Base-by-base conservation (phyloP, 192 early-diverging fungal genomes). In the Rhizophagus clarus region DNA sequence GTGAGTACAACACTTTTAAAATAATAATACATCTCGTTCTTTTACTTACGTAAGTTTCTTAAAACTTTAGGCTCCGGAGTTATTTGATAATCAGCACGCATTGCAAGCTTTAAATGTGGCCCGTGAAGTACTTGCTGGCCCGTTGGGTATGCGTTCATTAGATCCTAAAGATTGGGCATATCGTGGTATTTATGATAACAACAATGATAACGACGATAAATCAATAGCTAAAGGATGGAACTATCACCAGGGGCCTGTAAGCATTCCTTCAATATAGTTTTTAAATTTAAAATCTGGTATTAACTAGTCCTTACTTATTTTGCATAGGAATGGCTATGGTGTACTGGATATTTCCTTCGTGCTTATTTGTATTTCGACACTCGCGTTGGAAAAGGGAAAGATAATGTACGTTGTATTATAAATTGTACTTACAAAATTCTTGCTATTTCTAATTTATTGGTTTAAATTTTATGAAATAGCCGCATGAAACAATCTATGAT, bases 311-410 rank as follows among this genome's bases (percentile, higher is more conserved):
- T 11, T 11, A 12, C 42, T 29, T 22, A 32, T 68, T 61, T 28
- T 61, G n/a, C 51, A n/a, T 88, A 86, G 85, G 98, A 99, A 92
- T 99, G 98, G 98, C 87, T 99, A 17, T 99, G 96, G 96, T 87
- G 88, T 26, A 92, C 92, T 1, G 96, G 95, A 4, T 97, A 92
- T 88, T 99, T 95, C 82, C 87, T 99, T 72, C 92, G 93, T 14
- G 95, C 98, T 4, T 96, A 93, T 72, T 77, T 95, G 17, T 79
- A 91, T 45, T 96, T 98, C 74, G 84, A 90, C 82, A 84, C 82
- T 47, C 81, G 74, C 31, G 78, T 68, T 83, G 62, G 45, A 79
- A 34, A 67, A 73, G 67, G 81, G 7, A 80, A 83, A 64, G 67
- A 77, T 7, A 60, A 67, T 45, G 81, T 84, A 81, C 71, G 81